Percentiles rank a stretch among this genome's conserved stretches.
These are phyloP conservation scores for Fusarium sp. DNA, from an alignment of 2,329 filamentous ascomycete genomes.

Conservation along the genomic window DNA sequence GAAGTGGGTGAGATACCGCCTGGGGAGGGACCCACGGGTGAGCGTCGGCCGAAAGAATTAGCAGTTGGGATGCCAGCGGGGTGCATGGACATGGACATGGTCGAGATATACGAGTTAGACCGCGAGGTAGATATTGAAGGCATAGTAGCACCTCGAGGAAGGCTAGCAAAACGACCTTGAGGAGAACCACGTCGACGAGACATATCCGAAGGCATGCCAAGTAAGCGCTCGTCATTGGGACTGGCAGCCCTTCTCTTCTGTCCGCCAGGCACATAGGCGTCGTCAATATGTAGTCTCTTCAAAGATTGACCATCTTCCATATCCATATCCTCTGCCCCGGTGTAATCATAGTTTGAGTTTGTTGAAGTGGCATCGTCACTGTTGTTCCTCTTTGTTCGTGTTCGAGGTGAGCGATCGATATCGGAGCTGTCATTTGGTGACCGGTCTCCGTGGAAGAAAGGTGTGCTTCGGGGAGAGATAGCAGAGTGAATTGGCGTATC, in stretches of 20 bases:
- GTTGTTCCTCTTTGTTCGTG: slow-evolving; percentile 62
- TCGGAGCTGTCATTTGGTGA: slow-evolving; percentile 60
- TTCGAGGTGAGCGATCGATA: slow-evolving; percentile 61
- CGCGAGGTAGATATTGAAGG: slow-evolving; percentile 59
- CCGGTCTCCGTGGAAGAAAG: slow-evolving; percentile 58
- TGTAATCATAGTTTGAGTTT: slow-evolving; percentile 59
- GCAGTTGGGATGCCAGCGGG: slow-evolving; percentile 57
- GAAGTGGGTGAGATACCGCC: slow-evolving; percentile 65
- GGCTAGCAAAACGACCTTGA: slow-evolving; percentile 61
- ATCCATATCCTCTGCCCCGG: slow-evolving; percentile 58
- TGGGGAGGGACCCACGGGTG: slow-evolving; percentile 60
- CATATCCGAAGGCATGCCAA: slow-evolving; percentile 58
- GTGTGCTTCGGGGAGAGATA: slow-evolving; percentile 59
- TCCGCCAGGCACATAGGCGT: slow-evolving; percentile 56
- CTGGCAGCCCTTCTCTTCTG: slow-evolving; percentile 69
- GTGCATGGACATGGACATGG: slow-evolving; percentile 56
- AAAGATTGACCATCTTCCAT: slow-evolving; percentile 65
- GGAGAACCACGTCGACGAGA: slow-evolving; percentile 65
- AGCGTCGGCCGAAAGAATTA: slow-evolving; percentile 61
- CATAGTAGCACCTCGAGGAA: slow-evolving; percentile 59
- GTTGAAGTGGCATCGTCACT: slow-evolving; percentile 64
- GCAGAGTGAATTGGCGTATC: slow-evolving; percentile 63
- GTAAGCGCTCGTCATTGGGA: slow-evolving; percentile 62
- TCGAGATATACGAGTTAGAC: slow-evolving; percentile 63
- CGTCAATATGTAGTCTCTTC: slow-evolving; percentile 65